A percentile compares a stretch with the other conserved stretches of the same genome.
phyloP scores from a whole-genome alignment of 345 rosid genomes.

The Psidium guajava region DNA sequence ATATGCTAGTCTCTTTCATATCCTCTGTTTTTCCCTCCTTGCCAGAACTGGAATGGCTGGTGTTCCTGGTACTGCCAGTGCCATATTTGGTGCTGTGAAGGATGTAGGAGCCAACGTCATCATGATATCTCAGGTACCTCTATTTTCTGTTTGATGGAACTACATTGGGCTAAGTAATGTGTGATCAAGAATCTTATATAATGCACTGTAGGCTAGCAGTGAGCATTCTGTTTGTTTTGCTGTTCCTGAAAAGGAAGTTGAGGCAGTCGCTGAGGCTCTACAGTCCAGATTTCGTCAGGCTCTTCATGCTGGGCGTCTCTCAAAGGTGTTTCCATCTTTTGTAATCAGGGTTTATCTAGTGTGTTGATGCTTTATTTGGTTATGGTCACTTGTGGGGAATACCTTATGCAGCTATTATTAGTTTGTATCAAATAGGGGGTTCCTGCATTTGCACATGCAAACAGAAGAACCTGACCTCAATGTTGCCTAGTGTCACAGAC shows the following conservation, averaged over 20 bases:
- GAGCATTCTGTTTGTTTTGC: conserved; percentile 99
- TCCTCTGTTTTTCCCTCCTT: neutral
- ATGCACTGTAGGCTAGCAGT: conserved; percentile 71
- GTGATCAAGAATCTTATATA: neutral
- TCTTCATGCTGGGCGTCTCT: conserved; percentile 89
- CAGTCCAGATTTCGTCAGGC: conserved; percentile 74
- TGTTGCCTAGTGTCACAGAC: neutral
- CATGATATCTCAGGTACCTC: conserved; percentile 88
- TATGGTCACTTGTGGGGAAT: neutral
- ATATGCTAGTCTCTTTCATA: neutral
- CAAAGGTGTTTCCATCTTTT: conserved; percentile 45
- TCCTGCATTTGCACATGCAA: neutral
- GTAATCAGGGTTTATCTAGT: neutral
- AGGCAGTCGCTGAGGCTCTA: conserved; percentile 82
- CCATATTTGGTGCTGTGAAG: conserved; percentile 85
- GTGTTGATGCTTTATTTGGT: neutral
- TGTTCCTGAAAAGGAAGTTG: conserved; percentile 88
- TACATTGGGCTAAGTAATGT: neutral
- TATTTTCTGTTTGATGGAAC: neutral
- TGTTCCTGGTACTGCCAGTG: conserved; percentile 94
- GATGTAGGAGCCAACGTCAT: conserved; percentile 99
- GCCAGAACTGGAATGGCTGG: conserved; percentile 99
- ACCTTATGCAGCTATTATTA: neutral
- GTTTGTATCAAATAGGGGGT: neutral
- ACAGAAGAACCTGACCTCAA: neutral